Conservation (phyloP, 2,329 filamentous ascomycete species). For the Calonectria leucothoes region DNA sequence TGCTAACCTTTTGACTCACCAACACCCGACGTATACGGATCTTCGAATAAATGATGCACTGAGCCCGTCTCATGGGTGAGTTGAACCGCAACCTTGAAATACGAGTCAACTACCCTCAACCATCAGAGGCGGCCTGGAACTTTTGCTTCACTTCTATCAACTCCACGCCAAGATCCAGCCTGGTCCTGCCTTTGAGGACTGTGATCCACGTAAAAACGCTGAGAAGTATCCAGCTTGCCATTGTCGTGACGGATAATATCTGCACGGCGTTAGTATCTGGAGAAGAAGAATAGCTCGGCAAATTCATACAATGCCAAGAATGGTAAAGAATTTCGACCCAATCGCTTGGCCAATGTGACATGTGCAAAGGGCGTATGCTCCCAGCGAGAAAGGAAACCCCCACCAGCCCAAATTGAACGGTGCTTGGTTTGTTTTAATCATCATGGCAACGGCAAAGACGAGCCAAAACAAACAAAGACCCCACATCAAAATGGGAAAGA, state of each 20-base stretch:
- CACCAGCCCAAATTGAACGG: slow-evolving; percentile 54
- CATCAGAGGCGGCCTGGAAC: background rate
- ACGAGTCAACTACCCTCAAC: background rate
- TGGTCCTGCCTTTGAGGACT: background rate
- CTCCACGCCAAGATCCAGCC: background rate
- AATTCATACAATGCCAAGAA: slow-evolving; percentile 36
- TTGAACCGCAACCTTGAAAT: too few relatives aligned
- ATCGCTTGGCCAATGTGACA: slow-evolving; percentile 46
- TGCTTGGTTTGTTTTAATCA: slow-evolving; percentile 42
- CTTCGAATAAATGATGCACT: background rate
- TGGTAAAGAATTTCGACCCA: slow-evolving; percentile 45
- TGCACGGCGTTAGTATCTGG: background rate
- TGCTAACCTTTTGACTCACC: background rate
- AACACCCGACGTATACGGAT: background rate
- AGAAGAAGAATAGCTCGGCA: background rate
- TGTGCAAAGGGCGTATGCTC: slow-evolving; percentile 48
- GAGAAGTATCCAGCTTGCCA: background rate
- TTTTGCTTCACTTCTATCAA: background rate
- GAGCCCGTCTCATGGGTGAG: background rate
- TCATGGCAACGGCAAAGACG: slow-evolving; percentile 43
- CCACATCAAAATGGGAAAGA: slow-evolving; percentile 49
- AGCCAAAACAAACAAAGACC: slow-evolving; percentile 49
- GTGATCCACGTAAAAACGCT: background rate
- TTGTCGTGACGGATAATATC: background rate
- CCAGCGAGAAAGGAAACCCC: slow-evolving; percentile 53